Percentiles rank a stretch among this genome's conserved stretches.
These are phyloP conservation scores for Dimocarpus longan DNA, from an alignment of 345 rosid species.

Conservation along the genomic window DNA sequence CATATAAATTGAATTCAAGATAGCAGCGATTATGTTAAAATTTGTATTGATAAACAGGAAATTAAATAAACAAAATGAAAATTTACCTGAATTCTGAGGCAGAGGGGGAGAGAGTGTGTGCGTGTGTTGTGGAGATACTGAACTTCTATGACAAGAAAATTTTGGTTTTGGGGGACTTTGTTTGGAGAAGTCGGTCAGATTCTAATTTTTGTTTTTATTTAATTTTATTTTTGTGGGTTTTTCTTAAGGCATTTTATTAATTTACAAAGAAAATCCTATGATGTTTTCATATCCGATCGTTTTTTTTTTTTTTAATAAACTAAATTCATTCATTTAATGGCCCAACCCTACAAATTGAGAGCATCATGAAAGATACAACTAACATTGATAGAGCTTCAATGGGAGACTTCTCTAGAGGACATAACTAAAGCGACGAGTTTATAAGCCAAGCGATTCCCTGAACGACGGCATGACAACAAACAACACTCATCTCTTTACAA, in stretches of 20 bases:
- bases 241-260: too few species aligned
- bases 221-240: background rate
- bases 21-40: slow-evolving; percentile 1
- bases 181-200: background rate
- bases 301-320: too few species aligned
- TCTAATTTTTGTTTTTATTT: background rate
- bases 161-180: background rate
- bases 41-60: background rate
- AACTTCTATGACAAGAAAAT: background rate
- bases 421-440: too few species aligned
- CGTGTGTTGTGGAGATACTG: background rate
- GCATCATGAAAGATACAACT: too few species aligned
- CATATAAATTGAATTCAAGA: background rate
- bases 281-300: too few species aligned
- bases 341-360: too few species aligned
- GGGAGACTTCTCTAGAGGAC: too few species aligned
- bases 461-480: too few species aligned
- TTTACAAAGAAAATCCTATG: background rate
- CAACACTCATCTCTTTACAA: too few species aligned
- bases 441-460: too few species aligned
- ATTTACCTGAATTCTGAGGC: slow-evolving; percentile 2
- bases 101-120: background rate
- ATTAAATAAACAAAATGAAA: background rate
- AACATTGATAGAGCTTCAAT: too few species aligned
- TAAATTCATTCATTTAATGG: too few species aligned